Conservation (phyloP, 2,329 filamentous ascomycete species). For the Cephalotrichum gorgonifer region DNA sequence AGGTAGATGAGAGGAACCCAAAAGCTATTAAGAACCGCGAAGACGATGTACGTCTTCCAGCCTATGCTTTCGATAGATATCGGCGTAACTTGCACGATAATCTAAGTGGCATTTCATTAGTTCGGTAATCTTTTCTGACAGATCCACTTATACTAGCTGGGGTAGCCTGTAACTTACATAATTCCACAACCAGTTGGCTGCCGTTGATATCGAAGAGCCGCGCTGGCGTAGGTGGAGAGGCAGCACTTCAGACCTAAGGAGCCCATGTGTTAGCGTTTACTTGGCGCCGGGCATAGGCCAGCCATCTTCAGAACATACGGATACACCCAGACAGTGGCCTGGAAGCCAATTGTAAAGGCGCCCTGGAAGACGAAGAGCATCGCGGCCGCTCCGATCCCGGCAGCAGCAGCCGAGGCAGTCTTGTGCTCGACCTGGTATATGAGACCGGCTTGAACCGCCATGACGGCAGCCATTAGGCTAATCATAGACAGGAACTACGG, state of each 20-base stretch:
- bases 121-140: not conserved
- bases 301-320: conserved; percentile 10
- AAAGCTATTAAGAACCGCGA: conserved; percentile 15
- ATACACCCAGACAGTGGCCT: conserved; percentile 24
- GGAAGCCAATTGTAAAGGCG: conserved; percentile 27
- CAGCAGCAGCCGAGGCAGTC: conserved; percentile 18
- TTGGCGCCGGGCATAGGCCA: not conserved
- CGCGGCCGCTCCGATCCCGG: conserved; percentile 26
- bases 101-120: not conserved
- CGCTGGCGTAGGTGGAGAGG: conserved; percentile 19
- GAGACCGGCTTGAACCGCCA: conserved; percentile 27
- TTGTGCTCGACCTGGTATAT: conserved; percentile 27
- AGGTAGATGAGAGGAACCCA: conserved; percentile 18
- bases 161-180: conserved; percentile 13
- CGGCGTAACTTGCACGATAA: conserved; percentile 11
- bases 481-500: conserved; percentile 26
- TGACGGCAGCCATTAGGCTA: conserved; percentile 26
- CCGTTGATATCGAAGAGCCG: conserved; percentile 21
- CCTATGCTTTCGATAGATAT: conserved; percentile 8
- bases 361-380: conserved; percentile 31
- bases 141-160: conserved; percentile 2
- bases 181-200: conserved; percentile 22
- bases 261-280: not conserved
- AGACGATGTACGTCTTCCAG: conserved; percentile 10
- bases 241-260: conserved; percentile 18